Evolutionary conservation across 2,329 filamentous ascomycete species (phyloP).

Genomic region (Arthrobotrys sinensis): DNA sequence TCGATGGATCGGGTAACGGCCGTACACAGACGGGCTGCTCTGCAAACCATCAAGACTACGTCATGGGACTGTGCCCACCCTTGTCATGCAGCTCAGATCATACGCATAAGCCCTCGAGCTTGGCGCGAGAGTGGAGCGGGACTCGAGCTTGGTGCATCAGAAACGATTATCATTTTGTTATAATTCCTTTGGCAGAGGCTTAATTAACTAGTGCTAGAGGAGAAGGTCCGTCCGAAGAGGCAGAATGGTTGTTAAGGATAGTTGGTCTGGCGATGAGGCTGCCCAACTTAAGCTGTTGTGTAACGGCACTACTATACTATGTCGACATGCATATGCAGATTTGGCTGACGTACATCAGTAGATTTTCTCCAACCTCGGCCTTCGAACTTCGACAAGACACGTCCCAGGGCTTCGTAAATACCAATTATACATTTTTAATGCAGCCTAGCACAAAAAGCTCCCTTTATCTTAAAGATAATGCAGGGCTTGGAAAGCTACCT

Average conservation of each 20-base stretch:
- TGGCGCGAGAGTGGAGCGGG: conserved; percentile 5
- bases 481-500: too few relatives aligned
- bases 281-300: conserved; percentile 1
- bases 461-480: too few relatives aligned
- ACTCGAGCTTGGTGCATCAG: background rate
- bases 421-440: too few relatives aligned
- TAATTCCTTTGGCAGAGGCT: background rate
- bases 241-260: background rate
- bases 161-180: background rate
- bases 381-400: too few relatives aligned
- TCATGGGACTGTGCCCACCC: conserved; percentile 30
- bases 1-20: conserved; percentile 36
- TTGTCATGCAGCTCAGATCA: conserved; percentile 27
- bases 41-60: conserved; percentile 28
- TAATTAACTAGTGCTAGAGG: background rate
- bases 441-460: too few relatives aligned
- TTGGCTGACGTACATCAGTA: too few relatives aligned
- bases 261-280: background rate
- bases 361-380: too few relatives aligned
- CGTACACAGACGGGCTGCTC: conserved; percentile 1
- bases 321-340: background rate
- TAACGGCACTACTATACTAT: background rate
- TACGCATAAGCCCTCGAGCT: background rate
- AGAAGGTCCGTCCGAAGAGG: background rate
- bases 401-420: too few relatives aligned